These are phyloP conservation scores for Arthrobotrys sphaeroides DNA, from an alignment of 2,329 filamentous ascomycete species.

Conservation along the genomic window DNA sequence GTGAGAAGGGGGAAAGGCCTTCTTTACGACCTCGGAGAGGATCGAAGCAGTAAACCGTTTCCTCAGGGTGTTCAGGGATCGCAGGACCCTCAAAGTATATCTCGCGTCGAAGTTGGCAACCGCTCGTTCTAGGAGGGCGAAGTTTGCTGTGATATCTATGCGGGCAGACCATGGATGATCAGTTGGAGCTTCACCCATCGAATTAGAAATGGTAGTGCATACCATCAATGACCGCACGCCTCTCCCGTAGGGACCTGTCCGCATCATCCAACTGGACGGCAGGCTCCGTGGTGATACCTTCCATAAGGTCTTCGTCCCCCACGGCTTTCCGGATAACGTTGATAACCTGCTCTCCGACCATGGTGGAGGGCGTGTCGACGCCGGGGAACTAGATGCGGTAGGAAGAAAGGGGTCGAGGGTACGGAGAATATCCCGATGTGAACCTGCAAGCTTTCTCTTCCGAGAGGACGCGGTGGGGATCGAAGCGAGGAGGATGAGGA, in stretches of 20 bases:
- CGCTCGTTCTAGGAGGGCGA: constrained; percentile 87
- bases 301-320: constrained; percentile 51
- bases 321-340: constrained; percentile 51
- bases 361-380: constrained; percentile 7
- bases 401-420: not conserved
- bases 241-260: constrained; percentile 26
- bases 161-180: not conserved
- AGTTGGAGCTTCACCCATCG: not conserved
- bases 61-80: constrained; percentile 93
- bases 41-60: constrained; percentile 87
- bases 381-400: not conserved
- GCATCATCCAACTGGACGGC: not conserved
- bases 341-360: constrained; percentile 51
- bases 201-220: not conserved
- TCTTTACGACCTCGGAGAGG: constrained; percentile 79
- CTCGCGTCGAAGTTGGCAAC: constrained; percentile 92
- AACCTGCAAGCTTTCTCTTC: not conserved
- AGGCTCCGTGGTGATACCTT: constrained; percentile 22
- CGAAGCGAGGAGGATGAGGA: not conserved
- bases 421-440: not conserved
- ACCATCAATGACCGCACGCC: constrained; percentile 34
- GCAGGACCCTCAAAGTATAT: constrained; percentile 91
- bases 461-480: not conserved
- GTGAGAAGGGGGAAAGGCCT: constrained; percentile 78
- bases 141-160: constrained; percentile 93